phyloP scores from a whole-genome alignment of 106 monocot genomes.

The Phalaenopsis equestris region DNA sequence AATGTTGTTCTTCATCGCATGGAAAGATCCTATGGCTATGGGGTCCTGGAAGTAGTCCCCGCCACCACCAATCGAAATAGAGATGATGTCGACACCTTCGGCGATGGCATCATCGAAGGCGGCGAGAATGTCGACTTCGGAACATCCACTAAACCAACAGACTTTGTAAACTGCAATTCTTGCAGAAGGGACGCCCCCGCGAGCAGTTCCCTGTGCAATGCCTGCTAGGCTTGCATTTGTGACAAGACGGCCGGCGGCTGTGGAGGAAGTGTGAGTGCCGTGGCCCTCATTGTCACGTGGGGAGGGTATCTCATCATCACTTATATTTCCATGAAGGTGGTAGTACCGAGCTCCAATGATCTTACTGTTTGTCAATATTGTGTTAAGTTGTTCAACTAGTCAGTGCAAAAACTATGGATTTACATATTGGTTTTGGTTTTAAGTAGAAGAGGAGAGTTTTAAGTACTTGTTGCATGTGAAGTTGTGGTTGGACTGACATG shows the following conservation, averaged over 20 bases:
- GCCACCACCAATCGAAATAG: constrained; percentile 20
- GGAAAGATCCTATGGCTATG: constrained; percentile 34
- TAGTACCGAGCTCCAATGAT: constrained; percentile 19
- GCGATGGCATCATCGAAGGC: constrained; percentile 29
- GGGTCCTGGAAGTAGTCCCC: constrained; percentile 12
- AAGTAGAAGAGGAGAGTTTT: too few species aligned
- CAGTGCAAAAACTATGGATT: not conserved
- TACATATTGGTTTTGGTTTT: too few species aligned
- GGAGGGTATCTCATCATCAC: not conserved
- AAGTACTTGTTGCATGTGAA: constrained; percentile 37
- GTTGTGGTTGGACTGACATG: constrained; percentile 14
- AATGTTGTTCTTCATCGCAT: constrained; percentile 30
- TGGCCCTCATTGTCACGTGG: not conserved
- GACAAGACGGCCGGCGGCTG: constrained; percentile 14
- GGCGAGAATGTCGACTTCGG: constrained; percentile 20
- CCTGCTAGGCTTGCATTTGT: constrained; percentile 10
- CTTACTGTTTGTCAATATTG: not conserved
- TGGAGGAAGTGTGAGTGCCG: constrained; percentile 23
- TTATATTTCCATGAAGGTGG: not conserved
- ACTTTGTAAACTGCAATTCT: constrained; percentile 37
- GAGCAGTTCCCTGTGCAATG: constrained; percentile 23
- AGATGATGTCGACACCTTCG: constrained; percentile 41
- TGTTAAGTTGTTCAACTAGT: not conserved
- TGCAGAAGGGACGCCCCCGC: constrained; percentile 15
- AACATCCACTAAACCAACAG: constrained; percentile 15